Percentiles rank a stretch among this genome's conserved stretches.
Conservation (phyloP, 257 asterid genomes). For the Fraxinus americana region DNA sequence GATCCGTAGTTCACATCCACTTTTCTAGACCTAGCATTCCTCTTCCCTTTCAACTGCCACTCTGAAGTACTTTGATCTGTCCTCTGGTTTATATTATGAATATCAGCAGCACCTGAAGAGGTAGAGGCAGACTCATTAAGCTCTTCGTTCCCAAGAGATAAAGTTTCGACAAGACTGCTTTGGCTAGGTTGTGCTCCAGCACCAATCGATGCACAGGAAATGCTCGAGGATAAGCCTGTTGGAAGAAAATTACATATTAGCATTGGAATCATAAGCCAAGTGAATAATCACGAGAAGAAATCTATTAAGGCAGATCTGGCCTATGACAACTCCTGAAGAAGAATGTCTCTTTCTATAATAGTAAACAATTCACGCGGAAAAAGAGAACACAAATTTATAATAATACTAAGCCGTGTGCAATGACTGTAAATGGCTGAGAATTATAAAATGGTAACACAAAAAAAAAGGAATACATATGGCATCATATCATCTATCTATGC, state of each 20-base stretch:
- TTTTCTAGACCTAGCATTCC: constrained; percentile 65
- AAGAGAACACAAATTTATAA: neutral
- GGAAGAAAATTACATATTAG: constrained; percentile 9
- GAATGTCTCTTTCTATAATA: neutral
- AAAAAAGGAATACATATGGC: neutral
- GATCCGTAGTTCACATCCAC: constrained; percentile 40
- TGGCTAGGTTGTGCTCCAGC: constrained; percentile 51
- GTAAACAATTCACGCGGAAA: neutral
- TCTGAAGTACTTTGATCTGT: constrained; percentile 54
- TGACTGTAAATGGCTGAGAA: neutral
- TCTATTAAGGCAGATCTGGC: neutral
- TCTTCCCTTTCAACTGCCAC: constrained; percentile 83
- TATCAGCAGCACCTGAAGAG: constrained; percentile 48
- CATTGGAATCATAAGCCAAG: neutral
- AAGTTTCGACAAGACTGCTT: constrained; percentile 50
- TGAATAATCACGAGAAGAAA: neutral
- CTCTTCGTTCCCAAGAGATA: constrained; percentile 48
- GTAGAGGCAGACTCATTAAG: constrained; percentile 48
- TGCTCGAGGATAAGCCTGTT: constrained; percentile 36
- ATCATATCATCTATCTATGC: neutral
- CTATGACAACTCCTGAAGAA: neutral
- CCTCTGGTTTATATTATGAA: constrained; percentile 33
- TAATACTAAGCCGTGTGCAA: neutral
- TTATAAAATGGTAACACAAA: neutral
- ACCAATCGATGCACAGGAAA: constrained; percentile 41